phyloP scores from a whole-genome alignment of 1,139 yeast species.

The Yamadazyma conglobata region DNA sequence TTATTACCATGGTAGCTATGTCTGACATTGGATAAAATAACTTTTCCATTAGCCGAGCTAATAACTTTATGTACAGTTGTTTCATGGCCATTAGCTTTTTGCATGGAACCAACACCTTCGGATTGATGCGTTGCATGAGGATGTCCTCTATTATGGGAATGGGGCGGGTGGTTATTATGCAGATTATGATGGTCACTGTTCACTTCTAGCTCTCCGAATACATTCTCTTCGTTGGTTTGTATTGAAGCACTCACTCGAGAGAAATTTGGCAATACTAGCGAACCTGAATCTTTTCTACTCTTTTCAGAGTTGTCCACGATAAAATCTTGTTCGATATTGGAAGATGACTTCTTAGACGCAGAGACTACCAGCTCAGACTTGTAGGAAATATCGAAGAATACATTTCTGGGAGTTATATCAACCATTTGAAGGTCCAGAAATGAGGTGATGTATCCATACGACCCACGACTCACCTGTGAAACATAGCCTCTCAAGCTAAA shows the following conservation, averaged over 20 bases:
- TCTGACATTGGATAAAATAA: conserved; percentile 35
- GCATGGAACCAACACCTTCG: conserved; percentile 11
- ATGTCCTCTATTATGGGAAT: conserved; percentile 6
- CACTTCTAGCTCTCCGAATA: conserved; percentile 55
- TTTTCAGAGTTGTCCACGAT: conserved; percentile 5
- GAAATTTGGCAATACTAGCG: conserved; percentile 33
- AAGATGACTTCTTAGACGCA: conserved; percentile 12
- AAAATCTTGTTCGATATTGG: conserved; percentile 7
- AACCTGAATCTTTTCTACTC: conserved; percentile 16
- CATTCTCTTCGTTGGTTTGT: conserved; percentile 56
- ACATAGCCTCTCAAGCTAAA: conserved; percentile 67
- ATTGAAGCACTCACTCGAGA: conserved; percentile 46
- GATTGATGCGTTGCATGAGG: conserved; percentile 13
- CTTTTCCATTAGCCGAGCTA: conserved; percentile 31
- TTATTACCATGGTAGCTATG: conserved; percentile 69
- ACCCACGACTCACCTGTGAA: conserved; percentile 48
- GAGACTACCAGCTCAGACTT: conserved; percentile 38
- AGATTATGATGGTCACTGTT: conserved; percentile 22
- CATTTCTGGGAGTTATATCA: conserved; percentile 51
- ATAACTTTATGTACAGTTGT: conserved; percentile 29
- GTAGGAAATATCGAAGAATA: conserved; percentile 61
- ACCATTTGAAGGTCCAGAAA: conserved; percentile 14
- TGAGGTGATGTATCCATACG: conserved; percentile 4
- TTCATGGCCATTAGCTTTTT: conserved; percentile 7
- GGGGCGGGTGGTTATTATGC: conserved; percentile 9